Evolutionary conservation across 441 rosid species (phyloP).

Genomic region (Euphorbia celastroides): DNA sequence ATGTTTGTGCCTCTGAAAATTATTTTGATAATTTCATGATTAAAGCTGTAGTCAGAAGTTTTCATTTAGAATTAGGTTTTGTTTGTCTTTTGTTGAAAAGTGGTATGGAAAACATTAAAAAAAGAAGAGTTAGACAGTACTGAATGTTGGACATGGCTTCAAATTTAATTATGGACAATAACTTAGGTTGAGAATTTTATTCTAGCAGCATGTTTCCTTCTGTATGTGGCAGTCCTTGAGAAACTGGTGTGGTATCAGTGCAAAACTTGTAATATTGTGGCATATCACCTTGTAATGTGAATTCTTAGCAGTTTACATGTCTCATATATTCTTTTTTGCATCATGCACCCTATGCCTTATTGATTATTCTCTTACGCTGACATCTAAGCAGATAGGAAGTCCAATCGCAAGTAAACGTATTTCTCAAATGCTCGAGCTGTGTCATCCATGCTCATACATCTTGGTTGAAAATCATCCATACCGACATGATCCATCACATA

Average conservation of each 20-base stretch:
- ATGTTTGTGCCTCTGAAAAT: neutral
- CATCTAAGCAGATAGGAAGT: slow-evolving; percentile 72
- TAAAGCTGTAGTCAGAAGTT: neutral
- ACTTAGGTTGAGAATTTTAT: neutral
- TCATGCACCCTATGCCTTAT: slow-evolving; percentile 6
- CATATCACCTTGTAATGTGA: neutral
- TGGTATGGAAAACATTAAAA: neutral
- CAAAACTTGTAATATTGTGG: neutral
- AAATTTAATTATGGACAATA: neutral
- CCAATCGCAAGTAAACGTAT: slow-evolving; percentile 85
- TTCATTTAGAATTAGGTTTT: neutral
- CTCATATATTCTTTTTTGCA: slow-evolving; percentile 6
- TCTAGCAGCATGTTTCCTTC: neutral
- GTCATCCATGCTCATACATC: slow-evolving; percentile 63
- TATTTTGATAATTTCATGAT: slow-evolving; percentile 1
- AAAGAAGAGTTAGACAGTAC: neutral
- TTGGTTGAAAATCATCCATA: slow-evolving; percentile 78
- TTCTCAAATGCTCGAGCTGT: slow-evolving; percentile 75
- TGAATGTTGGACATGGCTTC: neutral
- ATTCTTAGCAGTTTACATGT: slow-evolving; percentile 1
- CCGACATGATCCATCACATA: slow-evolving; percentile 95
- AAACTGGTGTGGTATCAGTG: neutral
- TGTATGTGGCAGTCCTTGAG: neutral
- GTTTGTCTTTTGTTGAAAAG: no score
- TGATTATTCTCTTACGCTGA: slow-evolving; percentile 24